Base-by-base conservation (phyloP, 805 yeast species). In the Nakazawaea populi region DNA sequence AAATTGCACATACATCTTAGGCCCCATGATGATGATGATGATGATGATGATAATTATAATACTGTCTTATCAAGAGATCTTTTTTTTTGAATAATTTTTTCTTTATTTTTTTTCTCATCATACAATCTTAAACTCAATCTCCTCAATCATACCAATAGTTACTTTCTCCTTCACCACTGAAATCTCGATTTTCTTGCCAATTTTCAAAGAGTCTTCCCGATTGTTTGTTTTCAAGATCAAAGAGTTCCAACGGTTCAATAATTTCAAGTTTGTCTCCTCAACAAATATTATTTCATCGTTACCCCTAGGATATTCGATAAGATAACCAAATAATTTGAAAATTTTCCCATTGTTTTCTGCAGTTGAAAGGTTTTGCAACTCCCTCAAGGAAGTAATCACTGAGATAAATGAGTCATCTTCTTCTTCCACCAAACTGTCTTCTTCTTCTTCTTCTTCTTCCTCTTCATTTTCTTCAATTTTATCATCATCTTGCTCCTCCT, bases 321-420 rank as follows among this genome's bases (percentile, higher is more conserved):
- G 31, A 27, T 49, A 49, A 9, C 52, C 52, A 40, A 14, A 36
- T 8, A 49, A 28, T 34, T 39, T 37, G 52, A 18, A 49, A 6
- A 10, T 11, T 29, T 39, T 24, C 4, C 44, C 52, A 38, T 31
- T 36, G 6, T 40, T 28, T 24, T 36, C 24, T 11, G 35, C 27
- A 6, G 27, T 11, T 14, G 47, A 28, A 6, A 47, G 11, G 10
- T 27, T 32, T 3, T 35, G 18, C 39, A 48, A 43, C 24, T 48
- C 32, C 4, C n/a, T 4, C 28, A 48, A 24, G 6, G 51, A 36
- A 3, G 44, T 48, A 14, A 38, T 41, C 38, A 43, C 42, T 2
- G 51, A 43, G 4, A 48, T 48, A 12, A 48, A 48, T 5, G 51
- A 43, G 6, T 47, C 43, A 28, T 35, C 43, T 9, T 42, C 51